A percentile compares a stretch with the other conserved stretches of the same genome.
Conservation (phyloP, 305 asterid genomes). For the Petunia hybrid region DNA sequence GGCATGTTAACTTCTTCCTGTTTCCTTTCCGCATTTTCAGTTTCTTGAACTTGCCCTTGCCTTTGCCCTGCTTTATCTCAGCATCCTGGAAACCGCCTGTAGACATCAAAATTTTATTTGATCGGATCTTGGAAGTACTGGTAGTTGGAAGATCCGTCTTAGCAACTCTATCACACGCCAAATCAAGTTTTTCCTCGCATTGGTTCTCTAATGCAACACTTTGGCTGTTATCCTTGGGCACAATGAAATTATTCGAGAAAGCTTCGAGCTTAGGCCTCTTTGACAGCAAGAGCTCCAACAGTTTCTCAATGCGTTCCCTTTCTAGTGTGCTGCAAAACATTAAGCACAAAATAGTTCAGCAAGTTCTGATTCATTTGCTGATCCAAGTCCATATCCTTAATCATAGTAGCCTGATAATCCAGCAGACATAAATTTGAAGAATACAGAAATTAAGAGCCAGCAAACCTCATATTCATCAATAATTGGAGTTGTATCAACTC, state of each 20-base stretch:
- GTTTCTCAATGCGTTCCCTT: not conserved
- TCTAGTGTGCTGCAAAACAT: not conserved
- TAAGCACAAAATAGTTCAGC: not conserved
- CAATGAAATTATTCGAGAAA: slow-evolving; percentile 18
- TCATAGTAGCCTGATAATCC: not conserved
- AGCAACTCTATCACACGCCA: not conserved
- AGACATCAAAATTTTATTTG: too few species aligned
- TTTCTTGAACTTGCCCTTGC: not conserved
- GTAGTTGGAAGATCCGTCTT: not conserved
- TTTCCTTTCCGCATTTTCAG: not conserved
- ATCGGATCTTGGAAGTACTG: not conserved
- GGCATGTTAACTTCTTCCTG: not conserved
- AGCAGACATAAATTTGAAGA: not conserved
- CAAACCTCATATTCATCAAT: slow-evolving; percentile 26
- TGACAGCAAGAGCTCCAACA: not conserved
- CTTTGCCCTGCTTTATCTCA: not conserved
- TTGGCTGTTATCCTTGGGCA: not conserved
- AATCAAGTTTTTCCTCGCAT: not conserved
- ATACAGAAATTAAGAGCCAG: not conserved
- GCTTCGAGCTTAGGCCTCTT: slow-evolving; percentile 11
- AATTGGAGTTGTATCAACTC: not conserved
- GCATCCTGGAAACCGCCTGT: not conserved
- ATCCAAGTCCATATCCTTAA: not conserved
- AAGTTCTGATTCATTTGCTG: not conserved
- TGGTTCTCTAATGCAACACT: not conserved